Conservation (phyloP, 345 rosid species). For the Brassica rapa region DNA sequence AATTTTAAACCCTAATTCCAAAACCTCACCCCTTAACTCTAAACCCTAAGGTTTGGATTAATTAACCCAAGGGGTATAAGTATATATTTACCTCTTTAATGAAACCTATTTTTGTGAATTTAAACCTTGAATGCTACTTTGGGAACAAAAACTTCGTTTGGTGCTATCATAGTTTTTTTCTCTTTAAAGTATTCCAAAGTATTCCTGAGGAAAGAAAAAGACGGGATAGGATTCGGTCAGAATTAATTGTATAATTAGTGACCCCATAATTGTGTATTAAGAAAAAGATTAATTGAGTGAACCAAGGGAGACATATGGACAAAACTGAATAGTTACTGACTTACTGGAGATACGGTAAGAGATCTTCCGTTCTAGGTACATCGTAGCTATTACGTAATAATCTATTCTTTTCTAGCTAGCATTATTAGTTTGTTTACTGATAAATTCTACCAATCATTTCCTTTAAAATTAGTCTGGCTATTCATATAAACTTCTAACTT, state of each 20-base stretch:
- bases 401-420: background rate
- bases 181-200: background rate
- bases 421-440: background rate
- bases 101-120: no score
- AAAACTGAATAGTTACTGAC: conserved; percentile 14
- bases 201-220: background rate
- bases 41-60: no score
- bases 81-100: no score
- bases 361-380: conserved; percentile 57
- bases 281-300: background rate
- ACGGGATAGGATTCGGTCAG: conserved; percentile 20
- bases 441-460: background rate
- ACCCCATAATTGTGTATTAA: conserved; percentile 22
- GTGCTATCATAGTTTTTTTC: no score
- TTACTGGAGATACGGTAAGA: conserved; percentile 43
- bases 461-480: background rate
- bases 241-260: conserved; percentile 21
- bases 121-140: no score
- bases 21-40: no score
- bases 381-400: conserved; percentile 51
- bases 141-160: no score
- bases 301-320: conserved; percentile 20
- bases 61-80: no score
- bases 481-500: background rate
- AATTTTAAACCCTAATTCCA: no score